These are phyloP conservation scores for Helotiales sp. DNA, from an alignment of 2,329 filamentous ascomycete genomes.

Conservation along the genomic window DNA sequence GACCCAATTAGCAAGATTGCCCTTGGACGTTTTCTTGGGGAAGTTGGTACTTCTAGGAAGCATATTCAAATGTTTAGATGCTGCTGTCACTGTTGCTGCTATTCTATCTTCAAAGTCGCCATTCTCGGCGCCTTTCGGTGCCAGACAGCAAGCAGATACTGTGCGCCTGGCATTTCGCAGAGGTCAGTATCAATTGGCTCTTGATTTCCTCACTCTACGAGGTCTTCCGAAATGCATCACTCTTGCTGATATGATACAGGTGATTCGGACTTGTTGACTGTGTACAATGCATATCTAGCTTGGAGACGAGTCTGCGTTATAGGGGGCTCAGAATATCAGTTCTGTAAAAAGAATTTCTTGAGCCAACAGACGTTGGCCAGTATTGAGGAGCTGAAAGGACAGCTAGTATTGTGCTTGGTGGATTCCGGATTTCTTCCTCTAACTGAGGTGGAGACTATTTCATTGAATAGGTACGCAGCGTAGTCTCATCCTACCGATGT, in stretches of 20 bases:
- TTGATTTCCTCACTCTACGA: background rate
- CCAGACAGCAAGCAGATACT: conserved; percentile 77
- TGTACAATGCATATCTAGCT: conserved; percentile 88
- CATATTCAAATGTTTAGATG: conserved; percentile 89
- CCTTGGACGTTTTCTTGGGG: conserved; percentile 90
- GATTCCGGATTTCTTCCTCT: conserved; percentile 83
- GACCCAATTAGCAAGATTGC: conserved; percentile 81
- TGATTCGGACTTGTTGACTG: conserved; percentile 88
- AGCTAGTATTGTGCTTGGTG: conserved; percentile 79
- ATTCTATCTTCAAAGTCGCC: conserved; percentile 94
- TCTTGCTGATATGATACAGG: conserved; percentile 65
- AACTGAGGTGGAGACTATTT: conserved; percentile 68
- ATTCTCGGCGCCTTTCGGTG: conserved; percentile 83
- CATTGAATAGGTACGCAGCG: conserved; percentile 54
- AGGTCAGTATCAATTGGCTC: conserved; percentile 39
- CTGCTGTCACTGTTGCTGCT: conserved; percentile 86
- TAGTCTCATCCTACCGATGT: conserved; percentile 34
- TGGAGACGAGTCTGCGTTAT: conserved; percentile 84
- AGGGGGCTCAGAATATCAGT: conserved; percentile 74
- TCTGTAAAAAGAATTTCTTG: conserved; percentile 93
- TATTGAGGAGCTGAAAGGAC: conserved; percentile 94
- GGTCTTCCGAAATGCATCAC: background rate
- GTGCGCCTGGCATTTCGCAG: conserved; percentile 77
- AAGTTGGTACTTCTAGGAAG: conserved; percentile 87
- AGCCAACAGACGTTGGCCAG: conserved; percentile 85